Conservation (phyloP, 2,329 filamentous ascomycete species). For the Ophiostoma himal-ulmi region DNA sequence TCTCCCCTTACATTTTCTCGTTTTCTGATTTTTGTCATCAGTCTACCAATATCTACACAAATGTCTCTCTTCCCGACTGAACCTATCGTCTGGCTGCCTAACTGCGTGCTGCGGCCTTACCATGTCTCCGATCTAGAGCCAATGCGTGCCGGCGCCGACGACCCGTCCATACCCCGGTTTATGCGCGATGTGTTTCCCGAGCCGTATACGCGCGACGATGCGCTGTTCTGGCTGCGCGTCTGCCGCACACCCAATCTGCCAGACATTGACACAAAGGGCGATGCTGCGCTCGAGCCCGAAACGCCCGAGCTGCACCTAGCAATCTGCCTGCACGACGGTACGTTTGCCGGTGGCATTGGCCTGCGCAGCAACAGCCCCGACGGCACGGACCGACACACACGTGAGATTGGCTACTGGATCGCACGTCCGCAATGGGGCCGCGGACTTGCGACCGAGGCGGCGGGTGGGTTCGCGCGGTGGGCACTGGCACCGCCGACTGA, state of each 20-base stretch:
- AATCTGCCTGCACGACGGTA: constrained; percentile 33
- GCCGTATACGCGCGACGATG: constrained; percentile 38
- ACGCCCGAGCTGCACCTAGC: constrained; percentile 31
- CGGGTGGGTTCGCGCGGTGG: constrained; percentile 39
- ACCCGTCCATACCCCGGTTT: constrained; percentile 34
- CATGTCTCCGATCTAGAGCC: constrained; percentile 36
- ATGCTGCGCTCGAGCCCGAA: background rate
- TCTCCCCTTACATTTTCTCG: constrained; percentile 27
- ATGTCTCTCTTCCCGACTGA: background rate
- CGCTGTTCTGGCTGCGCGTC: constrained; percentile 21
- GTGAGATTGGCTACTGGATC: constrained; percentile 48
- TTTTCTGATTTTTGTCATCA: background rate
- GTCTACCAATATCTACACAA: background rate
- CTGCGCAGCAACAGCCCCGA: constrained; percentile 36
- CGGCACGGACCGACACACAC: constrained; percentile 36
- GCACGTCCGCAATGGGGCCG: constrained; percentile 40
- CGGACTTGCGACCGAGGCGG: constrained; percentile 41
- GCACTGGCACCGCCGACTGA: constrained; percentile 33
- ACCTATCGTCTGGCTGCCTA: constrained; percentile 26
- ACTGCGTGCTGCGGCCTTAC: constrained; percentile 39
- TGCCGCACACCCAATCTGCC: background rate
- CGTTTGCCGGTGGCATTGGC: constrained; percentile 40
- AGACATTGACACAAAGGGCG: background rate
- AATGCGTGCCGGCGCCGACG: constrained; percentile 36
- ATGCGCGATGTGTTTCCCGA: constrained; percentile 43